These are phyloP conservation scores for Penicillium silybi DNA, from an alignment of 495 filamentous ascomycete species.

Conservation along the genomic window DNA sequence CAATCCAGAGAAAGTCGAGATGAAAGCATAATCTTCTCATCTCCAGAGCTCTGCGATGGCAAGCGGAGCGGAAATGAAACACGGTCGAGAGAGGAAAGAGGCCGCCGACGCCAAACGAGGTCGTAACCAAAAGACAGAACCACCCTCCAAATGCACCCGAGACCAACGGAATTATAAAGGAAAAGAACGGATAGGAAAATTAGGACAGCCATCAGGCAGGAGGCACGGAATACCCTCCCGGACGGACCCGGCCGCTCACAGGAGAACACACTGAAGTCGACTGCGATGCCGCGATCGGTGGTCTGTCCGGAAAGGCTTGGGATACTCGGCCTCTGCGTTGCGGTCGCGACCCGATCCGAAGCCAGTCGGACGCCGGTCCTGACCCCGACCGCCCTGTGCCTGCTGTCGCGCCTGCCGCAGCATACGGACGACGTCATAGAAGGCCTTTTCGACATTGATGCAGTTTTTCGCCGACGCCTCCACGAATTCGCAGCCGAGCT, in stretches of 20 bases:
- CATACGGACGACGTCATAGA: conserved; percentile 94
- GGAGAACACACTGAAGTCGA: conserved; percentile 37
- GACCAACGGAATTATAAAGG: conserved; percentile 19
- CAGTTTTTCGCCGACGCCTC: conserved; percentile 99
- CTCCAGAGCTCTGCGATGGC: neutral
- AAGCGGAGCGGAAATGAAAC: neutral
- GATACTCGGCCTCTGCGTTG: conserved; percentile 40
- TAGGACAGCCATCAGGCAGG: conserved; percentile 5
- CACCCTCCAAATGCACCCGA: conserved; percentile 30
- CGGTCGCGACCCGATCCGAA: conserved; percentile 35
- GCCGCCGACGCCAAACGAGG: conserved; percentile 24
- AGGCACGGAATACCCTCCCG: conserved; percentile 5
- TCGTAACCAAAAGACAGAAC: conserved; percentile 30
- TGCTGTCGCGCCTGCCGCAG: conserved; percentile 76
- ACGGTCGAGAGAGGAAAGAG: conserved; percentile 7
- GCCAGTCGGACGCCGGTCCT: conserved; percentile 40
- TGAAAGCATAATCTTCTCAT: neutral
- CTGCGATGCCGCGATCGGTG: conserved; percentile 36
- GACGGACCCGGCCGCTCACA: conserved; percentile 31
- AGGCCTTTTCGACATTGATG: conserved; percentile 98
- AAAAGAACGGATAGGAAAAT: conserved; percentile 11
- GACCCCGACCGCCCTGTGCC: conserved; percentile 32
- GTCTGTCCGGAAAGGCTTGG: conserved; percentile 41
- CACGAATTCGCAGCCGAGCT: conserved; percentile 94
- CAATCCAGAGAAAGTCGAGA: neutral